Evolutionary conservation across 2,329 filamentous ascomycete species (phyloP).

Genomic region (Lizonia empirigonia): DNA sequence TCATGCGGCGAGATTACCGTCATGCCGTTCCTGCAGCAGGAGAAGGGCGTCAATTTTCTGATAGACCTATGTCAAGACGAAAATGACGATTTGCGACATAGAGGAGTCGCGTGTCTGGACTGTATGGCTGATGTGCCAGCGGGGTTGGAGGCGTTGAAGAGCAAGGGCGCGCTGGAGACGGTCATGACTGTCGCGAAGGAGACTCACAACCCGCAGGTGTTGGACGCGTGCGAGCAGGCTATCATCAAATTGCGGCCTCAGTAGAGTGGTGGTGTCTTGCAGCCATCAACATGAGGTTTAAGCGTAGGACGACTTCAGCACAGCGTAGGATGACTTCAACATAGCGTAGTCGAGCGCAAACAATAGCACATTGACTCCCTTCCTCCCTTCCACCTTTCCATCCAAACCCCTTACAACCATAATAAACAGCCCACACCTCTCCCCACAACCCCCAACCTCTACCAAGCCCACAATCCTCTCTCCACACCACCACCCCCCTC

Average conservation of each 20-base stretch:
- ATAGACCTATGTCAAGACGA: slow-evolving; percentile 77
- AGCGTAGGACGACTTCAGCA: too few species aligned
- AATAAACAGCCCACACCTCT: too few species aligned
- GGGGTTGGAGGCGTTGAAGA: slow-evolving; percentile 50
- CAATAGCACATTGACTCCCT: too few species aligned
- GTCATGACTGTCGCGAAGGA: slow-evolving; percentile 73
- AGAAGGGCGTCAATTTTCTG: slow-evolving; percentile 76
- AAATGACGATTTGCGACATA: slow-evolving; percentile 67
- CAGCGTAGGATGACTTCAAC: too few species aligned
- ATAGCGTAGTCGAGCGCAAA: too few species aligned
- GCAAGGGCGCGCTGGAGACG: slow-evolving; percentile 67
- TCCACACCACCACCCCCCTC: too few species aligned
- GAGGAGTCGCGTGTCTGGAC: slow-evolving; percentile 75
- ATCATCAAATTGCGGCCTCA: slow-evolving; percentile 67
- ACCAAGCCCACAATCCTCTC: too few species aligned
- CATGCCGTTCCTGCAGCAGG: slow-evolving; percentile 67
- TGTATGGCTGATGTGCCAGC: slow-evolving; percentile 70
- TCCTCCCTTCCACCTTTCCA: too few species aligned
- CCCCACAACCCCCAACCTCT: too few species aligned
- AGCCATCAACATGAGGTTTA: neutral
- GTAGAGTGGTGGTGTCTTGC: neutral
- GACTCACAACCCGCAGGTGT: slow-evolving; percentile 69
- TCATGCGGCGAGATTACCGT: slow-evolving; percentile 74
- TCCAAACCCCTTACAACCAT: too few species aligned
- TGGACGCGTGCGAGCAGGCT: slow-evolving; percentile 73